Evolutionary conservation across 73 alveolate genomes (phyloP).

Genomic region (Paramecium primaurelia): DNA sequence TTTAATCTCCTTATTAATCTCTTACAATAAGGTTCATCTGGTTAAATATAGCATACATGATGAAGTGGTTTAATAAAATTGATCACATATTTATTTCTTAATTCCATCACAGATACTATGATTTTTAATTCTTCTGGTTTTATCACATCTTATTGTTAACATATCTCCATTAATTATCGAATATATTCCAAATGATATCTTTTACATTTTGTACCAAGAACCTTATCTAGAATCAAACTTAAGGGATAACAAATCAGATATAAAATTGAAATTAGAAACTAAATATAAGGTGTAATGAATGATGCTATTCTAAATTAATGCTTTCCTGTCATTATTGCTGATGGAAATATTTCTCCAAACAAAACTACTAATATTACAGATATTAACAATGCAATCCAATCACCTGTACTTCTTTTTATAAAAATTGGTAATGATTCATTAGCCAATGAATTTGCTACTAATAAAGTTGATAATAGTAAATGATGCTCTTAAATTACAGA

Average conservation of each 20-base stretch:
- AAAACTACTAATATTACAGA: slow-evolving; percentile 87
- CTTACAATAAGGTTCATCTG: neutral
- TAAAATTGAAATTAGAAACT: slow-evolving; percentile 55
- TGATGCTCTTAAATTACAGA: slow-evolving; percentile 89
- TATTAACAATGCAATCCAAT: slow-evolving; percentile 82
- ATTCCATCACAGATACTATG: neutral
- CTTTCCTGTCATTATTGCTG: slow-evolving; percentile 95
- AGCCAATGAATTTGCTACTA: slow-evolving; percentile 86
- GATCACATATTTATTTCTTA: neutral
- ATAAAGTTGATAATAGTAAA: slow-evolving; percentile 87
- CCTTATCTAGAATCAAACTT: slow-evolving; percentile 66
- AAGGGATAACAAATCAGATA: slow-evolving; percentile 71
- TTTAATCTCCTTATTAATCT: neutral
- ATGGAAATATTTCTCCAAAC: slow-evolving; percentile 94
- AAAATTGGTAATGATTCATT: slow-evolving; percentile 93
- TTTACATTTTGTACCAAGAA: slow-evolving; percentile 59
- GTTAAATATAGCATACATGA: neutral
- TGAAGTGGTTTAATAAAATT: neutral
- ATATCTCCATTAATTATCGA: neutral
- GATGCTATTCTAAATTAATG: slow-evolving; percentile 84
- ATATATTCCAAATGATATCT: slow-evolving; percentile 3
- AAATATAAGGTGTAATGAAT: slow-evolving; percentile 79
- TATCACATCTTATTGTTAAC: neutral
- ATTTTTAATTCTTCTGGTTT: neutral
- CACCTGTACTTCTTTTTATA: slow-evolving; percentile 83